Evolutionary conservation across 768 basidiomycete species (phyloP), one percentile per base, ranked within the genome.

Genomic region (Hygrophorus russula): DNA sequence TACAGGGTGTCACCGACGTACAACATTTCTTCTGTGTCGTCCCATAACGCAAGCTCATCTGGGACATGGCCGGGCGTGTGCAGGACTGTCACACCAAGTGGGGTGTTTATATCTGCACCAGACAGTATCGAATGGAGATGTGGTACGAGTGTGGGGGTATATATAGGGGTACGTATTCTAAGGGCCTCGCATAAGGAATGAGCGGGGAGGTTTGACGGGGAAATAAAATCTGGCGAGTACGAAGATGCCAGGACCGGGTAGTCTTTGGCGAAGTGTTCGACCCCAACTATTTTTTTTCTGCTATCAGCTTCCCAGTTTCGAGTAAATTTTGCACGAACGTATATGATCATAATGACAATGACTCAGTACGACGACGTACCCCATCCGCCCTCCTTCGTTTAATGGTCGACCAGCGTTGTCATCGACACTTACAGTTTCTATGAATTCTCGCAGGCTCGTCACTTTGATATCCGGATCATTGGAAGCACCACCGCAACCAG

Each of bases 311-410:
- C n/a, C n/a, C n/a, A n/a, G n/a, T n/a, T n/a, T n/a, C n/a, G n/a
- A n/a, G n/a, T n/a, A n/a, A n/a, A n/a, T 49, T 76, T 74, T n/a
- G n/a, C n/a, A n/a, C n/a, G n/a, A n/a, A n/a, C n/a, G n/a, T n/a
- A n/a, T n/a, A n/a, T n/a, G n/a, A 49, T 77, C 76, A 48, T 73
- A 76, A 48, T 77, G 76, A 45, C 73, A 74, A 52, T 76, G 74
- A 9, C 66, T 74, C 33, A 66, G 57, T 15, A 70, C 68, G 7
- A 76, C 64, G 30, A 73, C 51, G 46, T 77, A 77, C 30, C 54
- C 51, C 63, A 70, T 52, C 36, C 46, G 52, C 8, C 67, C 65
- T 2, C 52, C 58, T 34, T 56, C 54, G 47, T 78, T 78, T 48
- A 77, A 55, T 18, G 74, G 67, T 31, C 44, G 42, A 12, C 60